Evolutionary conservation across 2,329 filamentous ascomycete species (phyloP).

Genomic region (Sporothrix luriei): DNA sequence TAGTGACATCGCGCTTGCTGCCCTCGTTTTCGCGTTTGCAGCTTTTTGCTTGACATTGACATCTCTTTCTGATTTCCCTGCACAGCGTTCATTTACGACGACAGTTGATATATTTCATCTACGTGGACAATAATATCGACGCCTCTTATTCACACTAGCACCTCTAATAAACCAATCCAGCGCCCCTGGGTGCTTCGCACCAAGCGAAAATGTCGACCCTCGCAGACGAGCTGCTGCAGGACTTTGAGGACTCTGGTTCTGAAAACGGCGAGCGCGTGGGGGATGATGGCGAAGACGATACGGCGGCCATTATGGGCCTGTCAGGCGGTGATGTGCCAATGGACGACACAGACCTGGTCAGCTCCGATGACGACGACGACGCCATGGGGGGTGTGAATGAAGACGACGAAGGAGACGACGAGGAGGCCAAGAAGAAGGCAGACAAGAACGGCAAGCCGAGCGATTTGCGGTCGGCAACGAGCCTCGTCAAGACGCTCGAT

Average conservation of each 20-base stretch:
- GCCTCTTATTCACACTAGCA: neutral
- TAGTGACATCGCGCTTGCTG: slow-evolving; percentile 20
- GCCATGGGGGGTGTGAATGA: slow-evolving; percentile 54
- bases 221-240: slow-evolving; percentile 88
- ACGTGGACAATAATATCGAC: too few species aligned
- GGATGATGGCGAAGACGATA: slow-evolving; percentile 51
- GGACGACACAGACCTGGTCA: slow-evolving; percentile 62
- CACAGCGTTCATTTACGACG: neutral
- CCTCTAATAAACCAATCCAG: neutral
- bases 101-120: neutral
- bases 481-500: slow-evolving; percentile 77
- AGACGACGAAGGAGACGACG: slow-evolving; percentile 62
- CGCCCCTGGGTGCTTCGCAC: neutral
- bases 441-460: slow-evolving; percentile 79
- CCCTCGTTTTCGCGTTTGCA: slow-evolving; percentile 14
- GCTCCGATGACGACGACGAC: slow-evolving; percentile 62
- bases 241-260: slow-evolving; percentile 84
- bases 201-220: slow-evolving; percentile 76
- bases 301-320: slow-evolving; percentile 45
- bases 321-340: slow-evolving; percentile 56
- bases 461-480: slow-evolving; percentile 78
- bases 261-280: slow-evolving; percentile 67
- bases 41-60: slow-evolving; percentile 1
- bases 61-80: neutral
- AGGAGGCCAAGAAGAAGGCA: slow-evolving; percentile 67